These are phyloP conservation scores for Rubus parviflorus DNA, from an alignment of 306 rosid species.

Conservation along the genomic window DNA sequence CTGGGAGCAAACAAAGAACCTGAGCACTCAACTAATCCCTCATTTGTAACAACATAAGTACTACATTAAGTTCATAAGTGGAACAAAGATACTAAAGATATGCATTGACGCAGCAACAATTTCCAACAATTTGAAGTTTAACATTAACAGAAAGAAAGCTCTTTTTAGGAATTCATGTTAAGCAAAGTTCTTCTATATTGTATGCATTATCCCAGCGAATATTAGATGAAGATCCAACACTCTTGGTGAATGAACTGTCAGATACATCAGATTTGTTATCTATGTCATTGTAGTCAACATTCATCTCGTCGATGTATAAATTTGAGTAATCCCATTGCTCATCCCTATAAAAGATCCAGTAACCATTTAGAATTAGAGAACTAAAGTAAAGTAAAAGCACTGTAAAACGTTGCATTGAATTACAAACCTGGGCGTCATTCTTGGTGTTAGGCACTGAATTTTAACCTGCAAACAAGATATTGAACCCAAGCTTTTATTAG, in stretches of 20 bases:
- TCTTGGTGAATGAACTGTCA: constrained; percentile 38
- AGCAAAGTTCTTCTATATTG: constrained; percentile 25
- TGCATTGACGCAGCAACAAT: no score
- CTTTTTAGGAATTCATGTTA: not conserved
- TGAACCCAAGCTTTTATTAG: not conserved
- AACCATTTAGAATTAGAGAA: not conserved
- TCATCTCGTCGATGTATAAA: constrained; percentile 47
- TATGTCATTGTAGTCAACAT: constrained; percentile 41
- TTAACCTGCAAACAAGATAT: constrained; percentile 7
- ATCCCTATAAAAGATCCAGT: constrained; percentile 15
- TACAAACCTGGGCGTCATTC: constrained; percentile 20
- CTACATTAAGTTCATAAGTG: no score
- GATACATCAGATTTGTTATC: constrained; percentile 43
- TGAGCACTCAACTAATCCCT: no score
- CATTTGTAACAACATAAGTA: no score
- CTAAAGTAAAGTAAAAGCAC: not conserved
- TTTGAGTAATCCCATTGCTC: constrained; percentile 21
- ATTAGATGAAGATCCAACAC: constrained; percentile 23
- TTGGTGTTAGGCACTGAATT: constrained; percentile 29
- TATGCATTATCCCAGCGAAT: constrained; percentile 27
- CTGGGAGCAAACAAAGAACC: no score
- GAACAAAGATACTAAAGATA: no score
- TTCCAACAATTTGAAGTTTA: no score
- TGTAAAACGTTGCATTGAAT: not conserved
- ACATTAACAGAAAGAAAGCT: no score